phyloP scores from a whole-genome alignment of 441 rosid genomes.

The Capsella rubella region DNA sequence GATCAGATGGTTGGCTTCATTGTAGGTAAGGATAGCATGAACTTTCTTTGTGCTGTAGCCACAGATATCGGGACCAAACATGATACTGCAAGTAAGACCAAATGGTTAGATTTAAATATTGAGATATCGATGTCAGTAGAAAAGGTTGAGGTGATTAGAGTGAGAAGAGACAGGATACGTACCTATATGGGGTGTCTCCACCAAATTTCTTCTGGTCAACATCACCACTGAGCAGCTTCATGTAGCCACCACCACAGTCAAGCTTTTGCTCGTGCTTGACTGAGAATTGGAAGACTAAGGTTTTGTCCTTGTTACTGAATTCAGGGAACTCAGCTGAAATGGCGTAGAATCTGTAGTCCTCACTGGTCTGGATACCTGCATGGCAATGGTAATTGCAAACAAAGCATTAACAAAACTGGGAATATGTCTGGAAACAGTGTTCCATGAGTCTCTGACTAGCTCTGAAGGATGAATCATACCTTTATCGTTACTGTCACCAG shows the following conservation, averaged over 20 bases:
- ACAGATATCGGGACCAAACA: conserved; percentile 99
- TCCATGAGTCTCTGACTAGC: background rate
- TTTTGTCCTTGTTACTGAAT: conserved; percentile 88
- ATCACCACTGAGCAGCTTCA: conserved; percentile 89
- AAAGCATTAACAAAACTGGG: background rate
- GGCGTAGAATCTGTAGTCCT: conserved; percentile 94
- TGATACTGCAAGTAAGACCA: conserved; percentile 64
- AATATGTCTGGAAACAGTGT: background rate
- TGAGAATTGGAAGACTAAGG: conserved; percentile 86
- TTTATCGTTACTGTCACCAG: conserved; percentile 79
- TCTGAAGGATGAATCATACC: conserved; percentile 50
- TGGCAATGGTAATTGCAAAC: background rate
- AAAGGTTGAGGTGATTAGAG: background rate
- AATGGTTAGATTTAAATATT: background rate
- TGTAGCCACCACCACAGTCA: conserved; percentile 99
- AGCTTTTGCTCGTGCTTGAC: conserved; percentile 96
- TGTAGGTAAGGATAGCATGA: conserved; percentile 90
- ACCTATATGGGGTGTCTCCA: conserved; percentile 95
- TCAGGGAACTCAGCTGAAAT: conserved; percentile 93
- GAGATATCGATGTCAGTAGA: background rate
- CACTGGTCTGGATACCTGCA: conserved; percentile 92
- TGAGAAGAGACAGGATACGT: background rate
- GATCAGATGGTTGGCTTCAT: conserved; percentile 80
- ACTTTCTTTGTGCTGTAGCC: conserved; percentile 97
- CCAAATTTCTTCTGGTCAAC: conserved; percentile 94